Evolutionary conservation across 2,329 filamentous ascomycete species (phyloP), one percentile per base, ranked within the genome.

Genomic region (Gaeumannomyces sp.): DNA sequence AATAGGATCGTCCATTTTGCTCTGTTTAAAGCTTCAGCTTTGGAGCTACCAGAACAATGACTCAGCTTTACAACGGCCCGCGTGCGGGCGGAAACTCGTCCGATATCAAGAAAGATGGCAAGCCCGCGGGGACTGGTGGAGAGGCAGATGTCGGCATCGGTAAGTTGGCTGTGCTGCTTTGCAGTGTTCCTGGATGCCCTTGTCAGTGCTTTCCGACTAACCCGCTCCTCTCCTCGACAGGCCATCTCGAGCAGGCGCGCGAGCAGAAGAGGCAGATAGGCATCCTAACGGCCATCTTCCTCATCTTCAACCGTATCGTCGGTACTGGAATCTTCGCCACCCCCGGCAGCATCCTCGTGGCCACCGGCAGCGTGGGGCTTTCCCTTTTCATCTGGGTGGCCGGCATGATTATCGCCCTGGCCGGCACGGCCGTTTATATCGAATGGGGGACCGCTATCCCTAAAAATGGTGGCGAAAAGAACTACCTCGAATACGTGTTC

Each of bases 301-400:
- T 87, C 65, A 86, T 88, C 72, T 83, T 88, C 73, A 88, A 88
- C 76, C 83, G 85, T 65, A 85, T 89, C 76, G 84, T 89, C 65
- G 86, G 87, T 58, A 88, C 85, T 14, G 86, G 87, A 67, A 89
- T 89, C 74, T 89, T 89, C 69, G 84, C 86, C 1, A 89, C 86
- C 0, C 86, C 86, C 0, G 80, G 80, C 58, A 78, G 81, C 57
- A 87, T 89, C 68, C 77, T 89, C 63, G 70, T 74, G 2, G 79
- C 85, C 0, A 83, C 80, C 11, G 86, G 86, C 65, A 86, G 83
- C 66, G 81, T 87, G n/a, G 87, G 86, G 4, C 78, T 89, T 0
- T 79, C 85, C 0, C 78, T 89, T 28, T 80, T 89, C 68, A 81
- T 89, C 68, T 89, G 87, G 87, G 78, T 89, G 1, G 78, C 78